These are phyloP conservation scores for Aethionema arabicum DNA, from an alignment of 345 rosid species.

Conservation along the genomic window DNA sequence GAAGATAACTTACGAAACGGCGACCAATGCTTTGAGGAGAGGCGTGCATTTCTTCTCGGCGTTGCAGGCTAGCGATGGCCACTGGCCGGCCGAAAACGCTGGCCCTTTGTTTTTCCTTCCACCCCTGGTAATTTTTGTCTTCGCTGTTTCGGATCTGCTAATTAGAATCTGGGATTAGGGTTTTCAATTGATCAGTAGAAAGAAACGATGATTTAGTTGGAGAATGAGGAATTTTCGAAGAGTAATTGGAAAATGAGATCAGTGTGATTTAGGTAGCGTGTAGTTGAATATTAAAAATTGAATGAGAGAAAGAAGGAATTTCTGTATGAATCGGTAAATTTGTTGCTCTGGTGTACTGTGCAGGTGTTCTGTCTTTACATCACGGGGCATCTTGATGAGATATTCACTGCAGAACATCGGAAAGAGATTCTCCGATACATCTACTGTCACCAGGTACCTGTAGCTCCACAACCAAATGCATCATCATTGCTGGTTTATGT, in stretches of 20 bases:
- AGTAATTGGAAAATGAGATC: background rate
- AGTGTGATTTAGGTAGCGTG: background rate
- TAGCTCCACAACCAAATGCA: background rate
- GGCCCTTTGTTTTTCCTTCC: constrained; percentile 48
- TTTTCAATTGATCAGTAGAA: background rate
- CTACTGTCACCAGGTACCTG: constrained; percentile 40
- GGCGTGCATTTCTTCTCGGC: constrained; percentile 37
- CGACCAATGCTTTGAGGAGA: constrained; percentile 37
- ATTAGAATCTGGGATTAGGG: background rate
- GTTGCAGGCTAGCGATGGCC: constrained; percentile 46
- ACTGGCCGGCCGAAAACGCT: constrained; percentile 49
- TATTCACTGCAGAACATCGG: constrained; percentile 36
- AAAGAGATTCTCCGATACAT: constrained; percentile 46
- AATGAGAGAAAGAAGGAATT: background rate
- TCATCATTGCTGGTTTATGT: constrained; percentile 3
- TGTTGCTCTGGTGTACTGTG: background rate
- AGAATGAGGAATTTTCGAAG: background rate
- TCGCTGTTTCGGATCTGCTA: background rate
- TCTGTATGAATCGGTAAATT: background rate
- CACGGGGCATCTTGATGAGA: constrained; percentile 40
- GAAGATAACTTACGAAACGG: constrained; percentile 38
- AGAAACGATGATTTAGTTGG: background rate
- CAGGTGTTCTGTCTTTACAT: constrained; percentile 44
- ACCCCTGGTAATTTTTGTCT: constrained; percentile 33
- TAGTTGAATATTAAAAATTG: background rate